Conservation (phyloP, 768 basidiomycete species). For the Suillus americanus region DNA sequence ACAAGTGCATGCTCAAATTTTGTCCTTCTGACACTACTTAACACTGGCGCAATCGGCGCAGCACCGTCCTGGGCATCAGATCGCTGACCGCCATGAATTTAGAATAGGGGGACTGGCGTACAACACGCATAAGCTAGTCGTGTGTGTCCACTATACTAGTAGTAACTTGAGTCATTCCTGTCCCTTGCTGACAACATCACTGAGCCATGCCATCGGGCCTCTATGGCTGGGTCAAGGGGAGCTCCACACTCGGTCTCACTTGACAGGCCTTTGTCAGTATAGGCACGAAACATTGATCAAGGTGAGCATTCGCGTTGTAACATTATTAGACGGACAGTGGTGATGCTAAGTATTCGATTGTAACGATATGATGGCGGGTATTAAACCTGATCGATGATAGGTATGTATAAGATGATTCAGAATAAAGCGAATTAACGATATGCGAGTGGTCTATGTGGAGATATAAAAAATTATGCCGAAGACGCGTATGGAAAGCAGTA, state of each 20-base stretch:
- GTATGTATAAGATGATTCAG: conserved; percentile 25
- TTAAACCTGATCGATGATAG: conserved; percentile 28
- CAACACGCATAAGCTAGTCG: neutral
- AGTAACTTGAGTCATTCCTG: neutral
- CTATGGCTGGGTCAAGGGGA: neutral
- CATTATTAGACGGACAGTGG: conserved; percentile 3
- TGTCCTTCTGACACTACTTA: neutral
- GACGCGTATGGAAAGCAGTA: conserved; percentile 38
- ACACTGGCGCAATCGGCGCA: neutral
- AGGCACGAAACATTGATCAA: neutral
- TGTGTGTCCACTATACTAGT: neutral
- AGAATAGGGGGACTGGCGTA: neutral
- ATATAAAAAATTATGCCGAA: conserved; percentile 30
- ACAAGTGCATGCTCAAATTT: neutral
- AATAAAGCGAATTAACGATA: conserved; percentile 33
- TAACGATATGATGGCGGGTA: conserved; percentile 27
- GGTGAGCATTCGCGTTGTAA: neutral
- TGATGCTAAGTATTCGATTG: conserved; percentile 21
- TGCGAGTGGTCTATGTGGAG: conserved; percentile 27
- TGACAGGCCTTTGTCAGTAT: neutral
- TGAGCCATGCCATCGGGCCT: neutral
- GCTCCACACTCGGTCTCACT: neutral
- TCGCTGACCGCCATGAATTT: neutral
- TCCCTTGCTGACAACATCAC: neutral
- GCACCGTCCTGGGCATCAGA: neutral